A percentile compares a stretch with the other conserved stretches of the same genome.
Conservation (phyloP, 2,329 filamentous ascomycete genomes). For the Venturiaceae sp. region DNA sequence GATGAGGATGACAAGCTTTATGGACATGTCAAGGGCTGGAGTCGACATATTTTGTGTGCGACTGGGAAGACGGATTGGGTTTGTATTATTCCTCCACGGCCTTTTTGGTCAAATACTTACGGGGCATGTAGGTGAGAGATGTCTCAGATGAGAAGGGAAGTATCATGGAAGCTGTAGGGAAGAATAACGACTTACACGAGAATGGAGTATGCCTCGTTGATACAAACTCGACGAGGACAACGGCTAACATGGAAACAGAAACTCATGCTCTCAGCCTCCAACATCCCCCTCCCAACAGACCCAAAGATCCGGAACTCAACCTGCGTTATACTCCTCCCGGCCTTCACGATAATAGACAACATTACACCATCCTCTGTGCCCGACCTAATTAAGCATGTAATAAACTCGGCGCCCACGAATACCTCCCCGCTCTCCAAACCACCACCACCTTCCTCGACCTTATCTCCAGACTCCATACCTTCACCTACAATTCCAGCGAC, state of each 20-base stretch:
- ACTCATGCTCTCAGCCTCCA: conserved; percentile 85
- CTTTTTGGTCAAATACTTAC: background rate
- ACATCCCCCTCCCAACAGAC: conserved; percentile 70
- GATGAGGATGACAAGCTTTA: conserved; percentile 73
- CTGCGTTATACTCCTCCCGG: conserved; percentile 72
- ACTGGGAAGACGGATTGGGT: conserved; percentile 98
- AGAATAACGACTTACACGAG: conserved; percentile 44
- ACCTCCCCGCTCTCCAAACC: conserved; percentile 45
- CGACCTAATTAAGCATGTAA: conserved; percentile 58
- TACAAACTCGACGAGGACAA: background rate
- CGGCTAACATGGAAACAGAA: conserved; percentile 37
- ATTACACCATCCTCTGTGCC: conserved; percentile 68
- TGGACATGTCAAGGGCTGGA: conserved; percentile 77
- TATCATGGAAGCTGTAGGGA: conserved; percentile 44
- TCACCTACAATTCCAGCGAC: conserved; percentile 13
- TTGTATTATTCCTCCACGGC: background rate
- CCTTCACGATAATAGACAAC: conserved; percentile 74
- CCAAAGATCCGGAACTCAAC: conserved; percentile 57
- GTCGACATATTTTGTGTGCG: conserved; percentile 80
- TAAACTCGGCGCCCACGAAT: conserved; percentile 66
- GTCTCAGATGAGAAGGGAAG: conserved; percentile 63
- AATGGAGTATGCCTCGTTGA: conserved; percentile 52
- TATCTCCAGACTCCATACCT: background rate
- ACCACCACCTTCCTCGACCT: background rate
- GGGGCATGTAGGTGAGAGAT: conserved; percentile 11